Base-by-base conservation (phyloP, 2,329 filamentous ascomycete genomes). In the Aspergillus viridinutans region DNA sequence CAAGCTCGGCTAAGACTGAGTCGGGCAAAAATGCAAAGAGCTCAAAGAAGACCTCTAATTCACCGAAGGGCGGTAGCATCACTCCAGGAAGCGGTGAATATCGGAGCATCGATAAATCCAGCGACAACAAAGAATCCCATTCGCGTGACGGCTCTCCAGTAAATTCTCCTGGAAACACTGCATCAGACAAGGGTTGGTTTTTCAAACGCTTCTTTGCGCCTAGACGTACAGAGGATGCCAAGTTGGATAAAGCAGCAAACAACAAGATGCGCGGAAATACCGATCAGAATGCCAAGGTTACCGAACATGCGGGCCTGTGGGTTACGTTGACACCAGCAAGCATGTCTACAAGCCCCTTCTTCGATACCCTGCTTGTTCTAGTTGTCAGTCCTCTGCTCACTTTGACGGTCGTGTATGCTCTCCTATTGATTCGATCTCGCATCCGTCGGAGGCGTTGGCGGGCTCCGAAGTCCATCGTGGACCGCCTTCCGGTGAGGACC, bases 401-500 rank as follows among this genome's bases (percentile, higher is more conserved):
- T 0, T 76, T 99, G 67, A 95, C 91, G 3, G 87, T 97, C 4
- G 93, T 99, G 1, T 97, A 97, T 69, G 89, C 90, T 12, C 81
- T 97, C 10, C 81, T 97, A 4, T 83, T 97, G 43, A 80, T 97
- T 40, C 88, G 94, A 54, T 92, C 92, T 49, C 88, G 92, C 58
- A 95, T 97, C 64, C 87, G 93, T 52, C 85, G 93, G 58, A 85
- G 93, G 61, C 85, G 93, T 65, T 99, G 94, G 93, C 86, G 94
- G 67, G 94, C 94, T n/a, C 94, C 94, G 4, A 99, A 99, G 74
- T 96, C 91, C 0, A 87, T 99, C 0, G 92, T 99, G 20, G 92
- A 97, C 65, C 87, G 90, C 57, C 82, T 99, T n/a, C 94, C 94
- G 1, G 92, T 99, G 14, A 87, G 93, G 58, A 97, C 92, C 0